These are phyloP conservation scores for Maudiozyma bulderi DNA, from an alignment of 805 yeast genomes.

Conservation along the genomic window DNA sequence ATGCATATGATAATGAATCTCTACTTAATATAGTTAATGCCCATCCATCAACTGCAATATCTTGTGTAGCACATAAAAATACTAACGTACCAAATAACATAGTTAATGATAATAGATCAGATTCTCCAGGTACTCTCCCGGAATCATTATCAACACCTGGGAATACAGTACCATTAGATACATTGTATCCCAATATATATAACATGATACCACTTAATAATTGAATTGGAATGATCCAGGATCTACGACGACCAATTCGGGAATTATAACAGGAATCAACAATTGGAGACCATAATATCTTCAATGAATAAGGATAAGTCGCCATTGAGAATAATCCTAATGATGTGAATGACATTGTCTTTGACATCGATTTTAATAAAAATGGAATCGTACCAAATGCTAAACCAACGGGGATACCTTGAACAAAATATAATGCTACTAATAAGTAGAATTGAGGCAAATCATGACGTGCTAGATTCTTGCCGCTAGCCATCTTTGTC, in stretches of 20 bases:
- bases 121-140: not conserved
- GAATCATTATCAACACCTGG: constrained; percentile 23
- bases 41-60: constrained; percentile 99
- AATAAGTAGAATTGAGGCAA: constrained; percentile 66
- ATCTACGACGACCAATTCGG: constrained; percentile 68
- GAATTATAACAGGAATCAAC: constrained; percentile 77
- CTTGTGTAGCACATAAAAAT: constrained; percentile 91
- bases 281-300: constrained; percentile 89
- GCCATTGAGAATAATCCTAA: constrained; percentile 88
- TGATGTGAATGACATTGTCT: constrained; percentile 70
- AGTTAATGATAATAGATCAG: constrained; percentile 40
- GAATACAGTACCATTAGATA: constrained; percentile 40
- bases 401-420: constrained; percentile 94
- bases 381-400: constrained; percentile 95
- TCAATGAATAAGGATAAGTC: constrained; percentile 88
- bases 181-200: constrained; percentile 45
- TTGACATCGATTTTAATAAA: constrained; percentile 53
- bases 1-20: constrained; percentile 76
- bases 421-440: constrained; percentile 68
- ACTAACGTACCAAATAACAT: constrained; percentile 66
- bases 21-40: constrained; percentile 80
- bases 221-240: constrained; percentile 95
- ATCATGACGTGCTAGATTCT: constrained; percentile 36
- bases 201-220: constrained; percentile 63
- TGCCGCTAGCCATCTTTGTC: not conserved